Conservation (phyloP, 345 rosid species). For the Arabidopsis arenosa region DNA sequence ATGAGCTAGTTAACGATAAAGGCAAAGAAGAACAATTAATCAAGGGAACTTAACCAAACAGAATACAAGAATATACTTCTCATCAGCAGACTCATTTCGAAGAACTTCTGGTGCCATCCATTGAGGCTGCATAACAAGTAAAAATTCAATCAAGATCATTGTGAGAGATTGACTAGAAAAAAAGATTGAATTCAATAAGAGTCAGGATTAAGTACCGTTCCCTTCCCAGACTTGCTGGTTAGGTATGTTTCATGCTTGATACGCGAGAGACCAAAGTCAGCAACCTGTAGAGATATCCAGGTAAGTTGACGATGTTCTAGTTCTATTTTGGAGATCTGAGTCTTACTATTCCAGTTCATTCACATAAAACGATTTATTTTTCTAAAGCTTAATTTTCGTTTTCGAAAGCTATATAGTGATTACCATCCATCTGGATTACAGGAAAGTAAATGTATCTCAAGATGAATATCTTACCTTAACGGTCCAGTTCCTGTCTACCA, state of each 20-base stretch:
- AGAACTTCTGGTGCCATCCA: slow-evolving; percentile 99
- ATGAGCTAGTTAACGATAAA: slow-evolving; percentile 21
- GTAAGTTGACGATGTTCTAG: slow-evolving; percentile 19
- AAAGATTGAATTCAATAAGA: slow-evolving; percentile 5
- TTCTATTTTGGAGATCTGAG: not conserved
- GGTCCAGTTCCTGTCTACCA: slow-evolving; percentile 93
- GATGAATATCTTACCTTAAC: slow-evolving; percentile 69
- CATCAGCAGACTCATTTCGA: slow-evolving; percentile 94
- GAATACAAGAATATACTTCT: slow-evolving; percentile 65
- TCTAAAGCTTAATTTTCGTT: slow-evolving; percentile 5
- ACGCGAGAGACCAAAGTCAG: slow-evolving; percentile 98
- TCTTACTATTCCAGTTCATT: slow-evolving; percentile 7
- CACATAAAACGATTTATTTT: not conserved
- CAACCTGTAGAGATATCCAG: slow-evolving; percentile 61
- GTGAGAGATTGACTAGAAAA: not conserved
- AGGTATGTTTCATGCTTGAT: slow-evolving; percentile 85
- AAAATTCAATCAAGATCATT: not conserved
- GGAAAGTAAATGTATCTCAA: slow-evolving; percentile 6
- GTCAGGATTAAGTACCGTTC: slow-evolving; percentile 65
- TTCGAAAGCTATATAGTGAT: not conserved
- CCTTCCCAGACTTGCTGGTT: slow-evolving; percentile 80
- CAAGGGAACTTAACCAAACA: slow-evolving; percentile 17
- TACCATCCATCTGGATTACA: slow-evolving; percentile 7
- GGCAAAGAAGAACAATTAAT: slow-evolving; percentile 22
- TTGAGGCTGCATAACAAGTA: slow-evolving; percentile 74